phyloP scores from a whole-genome alignment of 345 rosid genomes.

The Moricandia arvensis region DNA sequence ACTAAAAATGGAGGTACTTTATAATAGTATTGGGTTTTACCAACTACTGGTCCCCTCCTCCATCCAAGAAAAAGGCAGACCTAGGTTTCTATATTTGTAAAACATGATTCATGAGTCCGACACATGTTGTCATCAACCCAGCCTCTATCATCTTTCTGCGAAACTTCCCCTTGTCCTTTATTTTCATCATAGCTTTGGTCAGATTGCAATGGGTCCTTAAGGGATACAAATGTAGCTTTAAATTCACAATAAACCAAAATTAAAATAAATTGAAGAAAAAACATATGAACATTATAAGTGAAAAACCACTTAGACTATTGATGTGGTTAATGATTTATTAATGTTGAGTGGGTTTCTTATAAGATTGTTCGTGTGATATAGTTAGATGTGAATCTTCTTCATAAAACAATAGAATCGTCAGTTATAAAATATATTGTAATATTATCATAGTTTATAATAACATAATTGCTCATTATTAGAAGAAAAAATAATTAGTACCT shows the following conservation, averaged over 20 bases:
- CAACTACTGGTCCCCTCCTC: background rate
- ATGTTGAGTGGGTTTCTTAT: too few species aligned
- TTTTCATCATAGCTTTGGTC: background rate
- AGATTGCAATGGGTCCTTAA: background rate
- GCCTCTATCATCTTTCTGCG: constrained; percentile 1
- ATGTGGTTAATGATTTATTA: too few species aligned
- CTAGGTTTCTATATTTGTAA: background rate
- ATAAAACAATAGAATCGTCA: too few species aligned
- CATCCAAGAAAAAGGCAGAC: background rate
- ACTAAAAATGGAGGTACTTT: background rate
- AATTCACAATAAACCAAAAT: background rate
- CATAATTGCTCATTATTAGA: too few species aligned
- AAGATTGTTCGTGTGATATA: too few species aligned
- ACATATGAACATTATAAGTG: too few species aligned
- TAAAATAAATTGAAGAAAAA: background rate
- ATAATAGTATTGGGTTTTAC: background rate
- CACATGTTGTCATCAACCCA: constrained; percentile 7
- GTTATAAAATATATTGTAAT: too few species aligned
- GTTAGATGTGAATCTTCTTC: too few species aligned
- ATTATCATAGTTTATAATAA: too few species aligned
- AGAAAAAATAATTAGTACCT: too few species aligned
- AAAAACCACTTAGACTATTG: too few species aligned
- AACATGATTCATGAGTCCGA: constrained; percentile 3
- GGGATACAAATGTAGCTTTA: background rate
- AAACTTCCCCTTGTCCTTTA: background rate